phyloP scores from a whole-genome alignment of 768 basidiomycete genomes.

The Suillus tomentosus region DNA sequence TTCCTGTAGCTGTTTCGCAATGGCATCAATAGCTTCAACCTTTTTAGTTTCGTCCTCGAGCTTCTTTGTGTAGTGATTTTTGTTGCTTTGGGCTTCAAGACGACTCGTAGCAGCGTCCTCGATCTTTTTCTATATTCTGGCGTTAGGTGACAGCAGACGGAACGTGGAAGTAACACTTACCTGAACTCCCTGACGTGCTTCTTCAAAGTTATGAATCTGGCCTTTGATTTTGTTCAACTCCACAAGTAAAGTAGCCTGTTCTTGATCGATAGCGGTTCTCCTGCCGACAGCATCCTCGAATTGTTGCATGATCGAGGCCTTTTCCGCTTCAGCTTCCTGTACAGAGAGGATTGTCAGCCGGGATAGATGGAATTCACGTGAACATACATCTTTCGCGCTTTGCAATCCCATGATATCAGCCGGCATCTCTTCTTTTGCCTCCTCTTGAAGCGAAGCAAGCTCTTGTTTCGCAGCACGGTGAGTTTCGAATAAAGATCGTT shows the following conservation, averaged over 20 bases:
- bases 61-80: conserved; percentile 53
- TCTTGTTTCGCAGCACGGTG: conserved; percentile 36
- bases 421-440: conserved; percentile 71
- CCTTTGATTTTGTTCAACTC: conserved; percentile 48
- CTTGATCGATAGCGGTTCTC: conserved; percentile 49
- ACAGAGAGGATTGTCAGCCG: conserved; percentile 11
- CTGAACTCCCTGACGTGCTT: conserved; percentile 39
- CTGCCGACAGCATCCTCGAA: conserved; percentile 46
- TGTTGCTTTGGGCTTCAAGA: conserved; percentile 49
- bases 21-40: conserved; percentile 46
- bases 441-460: conserved; percentile 50
- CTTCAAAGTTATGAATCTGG: conserved; percentile 54
- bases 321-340: conserved; percentile 61
- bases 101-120: conserved; percentile 51
- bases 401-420: conserved; percentile 60
- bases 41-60: conserved; percentile 49
- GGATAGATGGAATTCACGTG: neutral
- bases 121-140: conserved; percentile 46
- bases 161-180: conserved; percentile 38
- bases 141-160: neutral
- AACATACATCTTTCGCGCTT: conserved; percentile 52
- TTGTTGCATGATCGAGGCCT: conserved; percentile 48
- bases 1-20: conserved; percentile 51
- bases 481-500: conserved; percentile 25
- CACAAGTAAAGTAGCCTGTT: conserved; percentile 44